phyloP scores from a whole-genome alignment of 169 alveolate species.

The Babesia divergens region DNA sequence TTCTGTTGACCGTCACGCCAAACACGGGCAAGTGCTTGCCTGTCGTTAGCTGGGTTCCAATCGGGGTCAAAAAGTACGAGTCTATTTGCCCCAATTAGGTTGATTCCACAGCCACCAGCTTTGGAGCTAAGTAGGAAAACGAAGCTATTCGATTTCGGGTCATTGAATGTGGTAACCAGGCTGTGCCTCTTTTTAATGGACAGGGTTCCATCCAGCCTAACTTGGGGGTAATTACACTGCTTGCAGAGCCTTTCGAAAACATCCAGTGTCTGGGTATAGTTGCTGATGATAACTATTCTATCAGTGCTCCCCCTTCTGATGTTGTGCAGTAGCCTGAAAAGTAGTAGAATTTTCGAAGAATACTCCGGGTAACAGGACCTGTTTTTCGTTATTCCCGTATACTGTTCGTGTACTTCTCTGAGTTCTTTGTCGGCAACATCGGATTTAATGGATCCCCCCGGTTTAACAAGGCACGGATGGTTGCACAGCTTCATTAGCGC shows the following conservation, averaged over 20 bases:
- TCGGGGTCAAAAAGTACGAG: slow-evolving; percentile 97
- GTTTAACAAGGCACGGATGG: slow-evolving; percentile 76
- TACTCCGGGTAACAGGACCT: slow-evolving; percentile 36
- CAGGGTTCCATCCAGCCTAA: slow-evolving; percentile 88
- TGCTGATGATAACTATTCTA: slow-evolving; percentile 86
- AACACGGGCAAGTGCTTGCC: slow-evolving; percentile 94
- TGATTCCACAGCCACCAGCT: slow-evolving; percentile 99
- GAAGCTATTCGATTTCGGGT: slow-evolving; percentile 81
- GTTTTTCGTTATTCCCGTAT: slow-evolving; percentile 3
- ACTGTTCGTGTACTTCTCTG: background rate
- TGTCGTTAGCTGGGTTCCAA: slow-evolving; percentile 99
- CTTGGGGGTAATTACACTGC: slow-evolving; percentile 80
- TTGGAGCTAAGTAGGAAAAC: slow-evolving; percentile 92
- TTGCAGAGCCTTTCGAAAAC: slow-evolving; percentile 82
- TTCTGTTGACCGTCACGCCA: slow-evolving; percentile 98
- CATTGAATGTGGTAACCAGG: slow-evolving; percentile 83
- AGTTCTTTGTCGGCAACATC: slow-evolving; percentile 14
- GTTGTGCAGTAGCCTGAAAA: slow-evolving; percentile 69
- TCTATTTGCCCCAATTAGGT: slow-evolving; percentile 95
- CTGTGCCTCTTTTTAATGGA: slow-evolving; percentile 82
- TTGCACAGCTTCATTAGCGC: slow-evolving; percentile 84
- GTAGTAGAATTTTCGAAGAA: slow-evolving; percentile 64
- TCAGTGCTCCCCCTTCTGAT: slow-evolving; percentile 78
- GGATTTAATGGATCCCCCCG: slow-evolving; percentile 6
- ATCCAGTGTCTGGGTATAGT: slow-evolving; percentile 89